Base-by-base conservation (phyloP, 1,284 basidiomycete species). In the Sparassis latifolia region DNA sequence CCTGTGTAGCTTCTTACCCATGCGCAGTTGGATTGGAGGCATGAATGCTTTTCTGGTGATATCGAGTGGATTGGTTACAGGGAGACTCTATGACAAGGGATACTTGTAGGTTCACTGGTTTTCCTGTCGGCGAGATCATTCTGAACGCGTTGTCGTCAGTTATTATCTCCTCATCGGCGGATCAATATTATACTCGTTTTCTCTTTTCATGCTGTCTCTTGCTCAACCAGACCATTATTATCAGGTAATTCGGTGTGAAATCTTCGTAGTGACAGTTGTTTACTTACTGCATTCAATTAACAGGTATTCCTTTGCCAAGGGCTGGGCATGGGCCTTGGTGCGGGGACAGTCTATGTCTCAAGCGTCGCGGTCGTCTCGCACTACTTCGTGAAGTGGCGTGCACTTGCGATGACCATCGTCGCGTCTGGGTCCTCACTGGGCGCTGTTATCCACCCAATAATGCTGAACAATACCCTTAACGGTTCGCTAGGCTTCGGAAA, bases 281-380 rank as follows among this genome's bases (percentile, higher is more conserved):
- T 31, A 10, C 2, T 28, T 9, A 6, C 30, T n/a, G 38, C 32
- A 27, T 30, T 38, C 30, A 44, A 28, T 41, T 3, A 75, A 41
- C 52, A 77, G 75, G 69, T 77, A 35, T 79, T 79, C 58, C 67
- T 79, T 10, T 65, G 73, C 2, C 77, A 79, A 58, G 77, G 68
- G 20, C 60, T 79, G 30, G 77, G 76, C 12, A 72, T 75, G 61
- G 77, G 77, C 3, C 59, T 78, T n/a, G 76, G 71, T 4, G 72
- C 73, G 53, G 70, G 73, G 4, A 59, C 78, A 30, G 65, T 78
- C 27, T 47, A 40, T 31, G 41, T 41, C 30, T 39, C 46, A 5
- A 40, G 37, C 31, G 46, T 47, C 38, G 39, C 37, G 28, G 39
- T 47, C 35, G 6, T 41, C 20, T 47, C 46, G 38, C 46, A 78